Evolutionary conservation across 2,329 filamentous ascomycete species (phyloP), one percentile per base, ranked within the genome.

Genomic region (Stagonosporopsis cucurbitacearum): DNA sequence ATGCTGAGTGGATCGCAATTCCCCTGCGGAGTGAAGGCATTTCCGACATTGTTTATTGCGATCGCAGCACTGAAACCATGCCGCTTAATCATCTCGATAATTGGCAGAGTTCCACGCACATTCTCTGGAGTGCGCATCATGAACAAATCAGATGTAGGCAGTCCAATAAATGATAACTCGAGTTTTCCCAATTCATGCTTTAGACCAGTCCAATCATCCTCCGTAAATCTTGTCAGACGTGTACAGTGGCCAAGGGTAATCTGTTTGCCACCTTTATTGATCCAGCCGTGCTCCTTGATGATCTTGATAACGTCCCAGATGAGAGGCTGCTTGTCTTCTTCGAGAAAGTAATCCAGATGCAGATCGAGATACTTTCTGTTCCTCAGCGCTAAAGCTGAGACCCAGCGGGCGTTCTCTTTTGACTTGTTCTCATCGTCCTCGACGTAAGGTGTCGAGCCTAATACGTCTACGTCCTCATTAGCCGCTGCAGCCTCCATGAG

Each of bases 1-100:
- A 90, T 75, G 36, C 79, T 78, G 44, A 91, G 69, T 1, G 88
- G 88, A 74, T 91, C 88, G 35, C 83, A 86, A 17, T 79, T 85
- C 0, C 88, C 88, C 66, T 87, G 84, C 0, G 88, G 88, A 6
- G 88, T 91, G 64, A 91, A 91, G 0, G 88, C 87, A 67, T 91
- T 91, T 17, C 88, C 88, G 13, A 91, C 84, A 65, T 91, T 91
- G 66, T 91, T 91, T 33, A 89, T 80, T 2, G 86, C 83, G 5
- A 91, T 80, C 13, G 85, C 85, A 19, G 81, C 86, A 55, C 86
- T 80, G 3, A 91, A 69, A 0, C 79, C 79, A 57, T 86, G 80
- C 20, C 83, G 76, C 35, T 80, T 78, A 57, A 90, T 87, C 75
- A 91, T 78, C 4, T 83, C 76, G 0, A 83, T 80, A 1, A 90